Percentiles rank a stretch among this genome's conserved stretches.
These are phyloP conservation scores for Ceratocystis cacaofunesta DNA, from an alignment of 2,329 filamentous ascomycete genomes.

Conservation along the genomic window DNA sequence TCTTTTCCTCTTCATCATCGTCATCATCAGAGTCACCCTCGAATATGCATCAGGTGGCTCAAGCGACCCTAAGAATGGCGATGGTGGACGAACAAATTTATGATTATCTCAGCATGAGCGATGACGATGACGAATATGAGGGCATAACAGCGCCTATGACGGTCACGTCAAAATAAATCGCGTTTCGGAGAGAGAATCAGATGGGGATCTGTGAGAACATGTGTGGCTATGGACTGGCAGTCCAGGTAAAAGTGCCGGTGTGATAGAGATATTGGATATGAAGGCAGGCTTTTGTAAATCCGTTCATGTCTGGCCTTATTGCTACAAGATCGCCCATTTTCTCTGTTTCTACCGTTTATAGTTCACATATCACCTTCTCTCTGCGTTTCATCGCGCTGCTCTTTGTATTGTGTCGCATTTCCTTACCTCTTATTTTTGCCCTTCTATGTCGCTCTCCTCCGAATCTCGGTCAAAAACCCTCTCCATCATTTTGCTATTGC, in stretches of 20 bases:
- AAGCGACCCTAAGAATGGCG: not conserved
- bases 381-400: too few relatives aligned
- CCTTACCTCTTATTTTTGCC: too few relatives aligned
- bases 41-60: slow-evolving; percentile 8
- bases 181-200: slow-evolving; percentile 36
- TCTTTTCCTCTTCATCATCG: slow-evolving; percentile 20
- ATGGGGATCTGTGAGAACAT: slow-evolving; percentile 38
- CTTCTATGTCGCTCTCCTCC: too few relatives aligned
- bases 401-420: too few relatives aligned
- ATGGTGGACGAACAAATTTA: slow-evolving; percentile 17
- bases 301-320: not conserved
- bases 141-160: slow-evolving; percentile 23
- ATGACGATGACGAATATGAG: too few relatives aligned
- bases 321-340: too few relatives aligned
- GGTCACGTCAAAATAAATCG: slow-evolving; percentile 32
- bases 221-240: slow-evolving; percentile 36
- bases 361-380: too few relatives aligned
- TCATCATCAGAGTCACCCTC: slow-evolving; percentile 13
- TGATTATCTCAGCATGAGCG: not conserved
- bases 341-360: too few relatives aligned
- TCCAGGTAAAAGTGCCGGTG: slow-evolving; percentile 23
- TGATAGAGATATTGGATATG: too few relatives aligned
- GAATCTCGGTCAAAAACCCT: too few relatives aligned
- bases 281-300: not conserved
- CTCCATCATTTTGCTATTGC: too few relatives aligned